A percentile compares a stretch with the other conserved stretches of the same genome.
phyloP scores from a whole-genome alignment of 2,329 filamentous ascomycete genomes.

The Fusarium verrucosum region DNA sequence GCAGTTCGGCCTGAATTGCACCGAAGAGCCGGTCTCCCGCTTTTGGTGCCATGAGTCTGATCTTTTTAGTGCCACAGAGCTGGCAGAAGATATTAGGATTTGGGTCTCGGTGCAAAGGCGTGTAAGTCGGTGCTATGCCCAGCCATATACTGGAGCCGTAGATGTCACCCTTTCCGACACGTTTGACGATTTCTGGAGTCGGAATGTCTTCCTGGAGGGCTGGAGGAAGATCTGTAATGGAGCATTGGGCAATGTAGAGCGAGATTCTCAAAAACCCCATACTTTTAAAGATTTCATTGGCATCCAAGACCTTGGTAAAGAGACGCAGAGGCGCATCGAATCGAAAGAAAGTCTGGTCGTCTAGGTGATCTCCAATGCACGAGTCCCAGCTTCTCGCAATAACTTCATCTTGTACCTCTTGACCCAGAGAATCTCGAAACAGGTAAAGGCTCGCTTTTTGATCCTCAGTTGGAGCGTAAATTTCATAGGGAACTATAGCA shows the following conservation, averaged over 20 bases:
- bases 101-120: slow-evolving; percentile 89
- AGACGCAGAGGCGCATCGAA: slow-evolving; percentile 71
- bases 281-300: slow-evolving; percentile 50
- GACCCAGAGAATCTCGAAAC: slow-evolving; percentile 45
- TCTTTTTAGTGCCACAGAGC: slow-evolving; percentile 74
- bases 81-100: slow-evolving; percentile 95
- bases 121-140: slow-evolving; percentile 85
- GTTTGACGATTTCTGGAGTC: slow-evolving; percentile 68
- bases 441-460: slow-evolving; percentile 28
- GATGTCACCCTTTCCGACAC: slow-evolving; percentile 80
- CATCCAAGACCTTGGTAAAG: slow-evolving; percentile 66
- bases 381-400: slow-evolving; percentile 47
- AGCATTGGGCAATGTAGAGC: slow-evolving; percentile 89
- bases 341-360: slow-evolving; percentile 58
- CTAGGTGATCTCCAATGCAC: slow-evolving; percentile 35
- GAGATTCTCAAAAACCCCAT: slow-evolving; percentile 45
- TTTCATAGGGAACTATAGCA: slow-evolving; percentile 53
- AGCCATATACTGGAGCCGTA: slow-evolving; percentile 91
- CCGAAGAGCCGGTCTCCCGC: slow-evolving; percentile 72
- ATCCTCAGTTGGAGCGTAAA: slow-evolving; percentile 43
- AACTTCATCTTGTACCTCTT: slow-evolving; percentile 44
- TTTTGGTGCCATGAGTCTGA: slow-evolving; percentile 75
- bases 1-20: slow-evolving; percentile 55
- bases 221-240: slow-evolving; percentile 73
- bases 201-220: slow-evolving; percentile 72